Conservation (phyloP, 768 basidiomycete genomes). For the Amanita rubescens region DNA sequence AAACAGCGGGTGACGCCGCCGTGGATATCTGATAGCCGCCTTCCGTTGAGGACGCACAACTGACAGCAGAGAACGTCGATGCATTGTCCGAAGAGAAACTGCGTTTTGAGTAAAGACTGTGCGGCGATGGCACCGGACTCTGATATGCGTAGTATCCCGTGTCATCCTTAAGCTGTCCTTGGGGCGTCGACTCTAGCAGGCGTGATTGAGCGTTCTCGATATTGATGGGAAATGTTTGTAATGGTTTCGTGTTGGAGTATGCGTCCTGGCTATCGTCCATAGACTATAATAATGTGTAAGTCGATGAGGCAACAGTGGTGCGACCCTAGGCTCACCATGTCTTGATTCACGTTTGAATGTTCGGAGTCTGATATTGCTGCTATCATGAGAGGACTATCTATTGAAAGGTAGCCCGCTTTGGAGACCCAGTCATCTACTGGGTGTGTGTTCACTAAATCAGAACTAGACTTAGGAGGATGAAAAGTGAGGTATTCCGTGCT, state of each 20-base stretch:
- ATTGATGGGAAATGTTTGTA: neutral
- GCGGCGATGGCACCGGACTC: neutral
- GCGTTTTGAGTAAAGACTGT: neutral
- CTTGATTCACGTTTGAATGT: neutral
- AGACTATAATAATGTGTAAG: neutral
- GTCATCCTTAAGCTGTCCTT: neutral
- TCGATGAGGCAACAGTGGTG: neutral
- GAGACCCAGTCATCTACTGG: slow-evolving; percentile 70
- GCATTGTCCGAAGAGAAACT: neutral
- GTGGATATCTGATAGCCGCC: slow-evolving; percentile 9
- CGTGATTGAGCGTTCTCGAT: neutral
- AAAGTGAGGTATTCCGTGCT: neutral
- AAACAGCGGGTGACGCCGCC: slow-evolving; percentile 19
- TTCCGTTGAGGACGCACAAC: neutral
- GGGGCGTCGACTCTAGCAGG: neutral
- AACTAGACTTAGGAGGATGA: neutral
- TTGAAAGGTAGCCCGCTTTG: slow-evolving; percentile 60
- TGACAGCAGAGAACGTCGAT: neutral
- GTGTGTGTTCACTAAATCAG: slow-evolving; percentile 17
- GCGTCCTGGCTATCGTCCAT: slow-evolving; percentile 4
- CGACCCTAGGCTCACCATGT: slow-evolving; percentile 17
- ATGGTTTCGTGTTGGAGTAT: neutral
- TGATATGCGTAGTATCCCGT: neutral
- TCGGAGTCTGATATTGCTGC: neutral
- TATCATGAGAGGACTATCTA: slow-evolving; percentile 40